Evolutionary conservation across 2,329 filamentous ascomycete genomes (phyloP).

Genomic region (Cladosporium velox): DNA sequence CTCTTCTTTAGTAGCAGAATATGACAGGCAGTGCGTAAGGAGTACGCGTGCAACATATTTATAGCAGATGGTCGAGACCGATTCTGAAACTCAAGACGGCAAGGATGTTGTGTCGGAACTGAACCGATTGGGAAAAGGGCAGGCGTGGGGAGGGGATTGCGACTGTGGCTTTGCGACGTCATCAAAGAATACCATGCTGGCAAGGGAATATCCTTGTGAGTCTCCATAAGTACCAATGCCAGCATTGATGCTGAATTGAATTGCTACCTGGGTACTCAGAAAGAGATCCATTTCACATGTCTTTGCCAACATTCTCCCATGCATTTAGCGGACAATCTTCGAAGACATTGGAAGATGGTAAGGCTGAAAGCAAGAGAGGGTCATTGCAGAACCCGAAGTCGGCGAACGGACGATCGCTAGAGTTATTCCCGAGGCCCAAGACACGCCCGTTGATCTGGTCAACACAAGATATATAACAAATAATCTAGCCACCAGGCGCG

Average conservation of each 20-base stretch:
- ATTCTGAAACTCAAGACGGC: background rate
- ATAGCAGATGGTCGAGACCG: constrained; percentile 17
- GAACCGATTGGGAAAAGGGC: background rate
- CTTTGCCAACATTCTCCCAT: no score
- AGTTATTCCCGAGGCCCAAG: constrained; percentile 18
- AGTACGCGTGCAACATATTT: constrained; percentile 18
- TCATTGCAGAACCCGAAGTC: constrained; percentile 17
- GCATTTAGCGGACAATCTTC: no score
- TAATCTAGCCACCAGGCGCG: background rate
- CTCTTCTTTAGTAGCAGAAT: background rate
- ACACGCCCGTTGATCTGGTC: background rate
- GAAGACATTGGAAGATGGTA: background rate
- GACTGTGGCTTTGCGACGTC: constrained; percentile 1
- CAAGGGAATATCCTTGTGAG: background rate
- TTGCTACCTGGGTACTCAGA: background rate
- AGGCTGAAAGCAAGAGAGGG: background rate
- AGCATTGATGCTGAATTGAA: background rate
- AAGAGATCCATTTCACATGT: no score
- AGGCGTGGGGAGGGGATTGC: constrained; percentile 6
- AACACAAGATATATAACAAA: background rate
- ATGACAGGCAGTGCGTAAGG: background rate
- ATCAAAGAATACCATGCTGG: background rate
- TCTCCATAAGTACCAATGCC: background rate
- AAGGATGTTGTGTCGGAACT: no score
- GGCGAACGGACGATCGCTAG: constrained; percentile 10